Percentiles rank a stretch among this genome's conserved stretches.
These are phyloP conservation scores for Debaryomycetaceae sp. DNA, from an alignment of 1,139 yeast species.

Conservation along the genomic window DNA sequence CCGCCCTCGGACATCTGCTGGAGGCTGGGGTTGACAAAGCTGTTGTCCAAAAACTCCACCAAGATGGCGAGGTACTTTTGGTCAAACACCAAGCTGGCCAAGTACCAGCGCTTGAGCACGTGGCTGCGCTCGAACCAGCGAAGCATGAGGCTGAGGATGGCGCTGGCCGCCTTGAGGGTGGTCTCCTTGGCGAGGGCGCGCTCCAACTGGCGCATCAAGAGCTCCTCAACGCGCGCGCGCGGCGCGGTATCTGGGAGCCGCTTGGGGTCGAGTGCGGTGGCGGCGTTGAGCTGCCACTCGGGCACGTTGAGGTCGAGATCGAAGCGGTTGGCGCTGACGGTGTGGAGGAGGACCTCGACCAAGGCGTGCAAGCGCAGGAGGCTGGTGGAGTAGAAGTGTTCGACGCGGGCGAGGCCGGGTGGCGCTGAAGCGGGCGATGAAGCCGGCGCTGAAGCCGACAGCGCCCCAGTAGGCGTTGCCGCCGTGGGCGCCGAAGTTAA, in stretches of 20 bases:
- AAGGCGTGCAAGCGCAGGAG: conserved; percentile 58
- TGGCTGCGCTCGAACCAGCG: conserved; percentile 82
- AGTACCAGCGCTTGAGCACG: conserved; percentile 71
- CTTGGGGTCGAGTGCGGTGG: conserved; percentile 22
- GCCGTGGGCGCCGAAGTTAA: too few species aligned
- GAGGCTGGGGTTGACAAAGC: conserved; percentile 34
- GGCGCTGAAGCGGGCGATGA: too few species aligned
- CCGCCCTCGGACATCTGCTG: conserved; percentile 16
- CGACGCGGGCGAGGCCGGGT: conserved; percentile 60
- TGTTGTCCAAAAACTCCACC: conserved; percentile 36
- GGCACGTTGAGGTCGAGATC: conserved; percentile 34
- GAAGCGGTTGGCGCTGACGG: conserved; percentile 47
- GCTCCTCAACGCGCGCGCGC: conserved; percentile 9
- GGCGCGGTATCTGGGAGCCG: conserved; percentile 8
- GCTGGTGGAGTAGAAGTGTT: conserved; percentile 49
- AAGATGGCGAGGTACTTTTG: conserved; percentile 50
- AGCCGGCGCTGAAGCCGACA: too few species aligned
- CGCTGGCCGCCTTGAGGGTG: conserved; percentile 58
- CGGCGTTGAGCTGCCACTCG: conserved; percentile 36
- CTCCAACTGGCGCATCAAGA: conserved; percentile 46
- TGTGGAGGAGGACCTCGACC: conserved; percentile 58
- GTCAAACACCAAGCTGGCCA: conserved; percentile 72
- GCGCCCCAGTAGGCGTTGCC: too few species aligned
- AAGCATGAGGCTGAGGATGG: conserved; percentile 48
- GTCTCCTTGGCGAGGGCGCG: conserved; percentile 59